These are phyloP conservation scores for Eutrema heterophyllum DNA, from an alignment of 345 rosid genomes.

Conservation along the genomic window DNA sequence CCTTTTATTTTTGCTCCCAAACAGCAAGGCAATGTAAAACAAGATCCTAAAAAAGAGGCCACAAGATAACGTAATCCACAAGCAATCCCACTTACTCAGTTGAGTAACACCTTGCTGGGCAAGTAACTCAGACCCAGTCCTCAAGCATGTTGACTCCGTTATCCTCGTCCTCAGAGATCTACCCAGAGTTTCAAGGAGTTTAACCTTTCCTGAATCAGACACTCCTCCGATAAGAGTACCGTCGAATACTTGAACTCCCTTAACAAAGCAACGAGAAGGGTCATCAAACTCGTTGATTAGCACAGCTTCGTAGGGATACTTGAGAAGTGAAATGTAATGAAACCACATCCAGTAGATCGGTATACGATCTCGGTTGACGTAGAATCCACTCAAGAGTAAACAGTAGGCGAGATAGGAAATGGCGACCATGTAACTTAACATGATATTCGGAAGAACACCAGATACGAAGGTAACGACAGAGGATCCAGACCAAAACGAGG, in stretches of 20 bases:
- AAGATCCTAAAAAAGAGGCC: slow-evolving; percentile 28
- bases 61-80: slow-evolving; percentile 31
- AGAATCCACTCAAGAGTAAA: slow-evolving; percentile 28
- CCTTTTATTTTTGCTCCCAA: slow-evolving; percentile 35
- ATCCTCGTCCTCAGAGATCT: slow-evolving; percentile 15
- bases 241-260: slow-evolving; percentile 29
- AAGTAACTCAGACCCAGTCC: slow-evolving; percentile 22
- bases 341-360: slow-evolving; percentile 32
- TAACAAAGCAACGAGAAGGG: slow-evolving; percentile 19
- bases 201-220: not conserved
- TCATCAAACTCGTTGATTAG: slow-evolving; percentile 27
- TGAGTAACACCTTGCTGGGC: slow-evolving; percentile 26
- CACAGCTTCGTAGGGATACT: slow-evolving; percentile 28
- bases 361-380: slow-evolving; percentile 28
- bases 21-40: slow-evolving; percentile 30
- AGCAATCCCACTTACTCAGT: slow-evolving; percentile 27
- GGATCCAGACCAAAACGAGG: slow-evolving; percentile 65
- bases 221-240: slow-evolving; percentile 12
- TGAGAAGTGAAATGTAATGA: slow-evolving; percentile 25
- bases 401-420: slow-evolving; percentile 39
- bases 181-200: slow-evolving; percentile 20
- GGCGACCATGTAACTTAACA: slow-evolving; percentile 37
- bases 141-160: slow-evolving; percentile 25
- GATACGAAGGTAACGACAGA: slow-evolving; percentile 43
- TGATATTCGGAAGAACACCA: slow-evolving; percentile 37